Percentiles rank a stretch among this genome's conserved stretches.
These are phyloP conservation scores for Ophiostoma pallidulum DNA, from an alignment of 2,329 filamentous ascomycete genomes.

Conservation along the genomic window DNA sequence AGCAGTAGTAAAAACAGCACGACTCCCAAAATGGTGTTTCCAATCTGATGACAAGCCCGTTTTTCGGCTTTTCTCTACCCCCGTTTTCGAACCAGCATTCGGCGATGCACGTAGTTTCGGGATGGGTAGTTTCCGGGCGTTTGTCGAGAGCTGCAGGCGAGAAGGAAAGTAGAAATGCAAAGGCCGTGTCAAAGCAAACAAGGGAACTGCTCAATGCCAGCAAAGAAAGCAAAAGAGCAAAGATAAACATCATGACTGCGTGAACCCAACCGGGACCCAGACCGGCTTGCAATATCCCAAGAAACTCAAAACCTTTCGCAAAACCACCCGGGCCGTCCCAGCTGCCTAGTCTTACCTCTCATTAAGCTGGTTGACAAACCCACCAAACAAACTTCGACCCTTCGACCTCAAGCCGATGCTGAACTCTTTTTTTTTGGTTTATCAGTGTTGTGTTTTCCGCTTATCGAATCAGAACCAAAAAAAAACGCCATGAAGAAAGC, in stretches of 20 bases:
- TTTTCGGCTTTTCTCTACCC: neutral
- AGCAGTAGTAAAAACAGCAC: conserved; percentile 10
- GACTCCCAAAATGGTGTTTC: conserved; percentile 17
- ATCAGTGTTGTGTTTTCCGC: conserved; percentile 2
- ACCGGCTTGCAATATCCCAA: neutral
- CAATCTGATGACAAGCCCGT: conserved; percentile 19
- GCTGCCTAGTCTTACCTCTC: conserved; percentile 1
- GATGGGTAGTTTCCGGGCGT: conserved; percentile 3
- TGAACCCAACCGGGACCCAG: neutral
- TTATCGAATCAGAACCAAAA: neutral
- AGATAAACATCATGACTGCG: neutral
- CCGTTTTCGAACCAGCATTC: conserved; percentile 9
- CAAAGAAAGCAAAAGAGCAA: neutral
- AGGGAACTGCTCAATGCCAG: conserved; percentile 37
- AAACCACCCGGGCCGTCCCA: conserved; percentile 10
- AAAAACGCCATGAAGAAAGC: conserved; percentile 8
- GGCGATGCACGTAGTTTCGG: conserved; percentile 7
- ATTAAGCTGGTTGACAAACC: neutral
- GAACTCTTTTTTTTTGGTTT: neutral
- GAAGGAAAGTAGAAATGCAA: conserved; percentile 18
- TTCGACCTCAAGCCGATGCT: neutral
- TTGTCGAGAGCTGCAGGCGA: conserved; percentile 30
- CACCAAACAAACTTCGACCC: neutral
- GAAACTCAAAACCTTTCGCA: neutral
- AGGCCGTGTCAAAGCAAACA: neutral